phyloP scores from a whole-genome alignment of 2,329 filamentous ascomycete genomes.

The Paecilomyces dactylethromorphus region DNA sequence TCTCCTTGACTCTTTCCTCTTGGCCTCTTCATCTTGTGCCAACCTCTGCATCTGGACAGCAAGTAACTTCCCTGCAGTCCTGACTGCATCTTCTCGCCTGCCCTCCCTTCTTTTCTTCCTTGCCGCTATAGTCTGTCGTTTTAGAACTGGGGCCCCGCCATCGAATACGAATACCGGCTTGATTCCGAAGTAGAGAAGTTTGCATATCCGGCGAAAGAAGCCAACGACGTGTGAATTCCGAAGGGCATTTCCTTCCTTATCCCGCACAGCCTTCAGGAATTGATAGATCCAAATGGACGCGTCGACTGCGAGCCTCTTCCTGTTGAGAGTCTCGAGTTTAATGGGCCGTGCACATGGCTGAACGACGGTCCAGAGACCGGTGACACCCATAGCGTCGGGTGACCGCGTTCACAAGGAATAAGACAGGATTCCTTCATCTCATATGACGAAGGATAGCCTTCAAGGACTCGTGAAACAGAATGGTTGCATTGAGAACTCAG shows the following conservation, averaged over 20 bases:
- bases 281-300: conserved; percentile 99
- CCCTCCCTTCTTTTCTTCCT: conserved; percentile 79
- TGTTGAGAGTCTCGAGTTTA: conserved; percentile 92
- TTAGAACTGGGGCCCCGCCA: conserved; percentile 83
- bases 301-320: conserved; percentile 92
- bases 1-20: conserved; percentile 45
- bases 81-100: conserved; percentile 81
- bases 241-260: conserved; percentile 95
- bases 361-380: conserved; percentile 92
- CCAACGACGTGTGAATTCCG: conserved; percentile 94
- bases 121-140: conserved; percentile 79
- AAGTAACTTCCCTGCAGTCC: conserved; percentile 84
- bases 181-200: conserved; percentile 93
- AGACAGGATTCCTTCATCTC: background rate
- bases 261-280: conserved; percentile 95
- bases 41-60: conserved; percentile 89
- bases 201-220: conserved; percentile 97
- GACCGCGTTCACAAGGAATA: background rate
- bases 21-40: conserved; percentile 76
- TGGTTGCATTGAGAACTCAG: background rate
- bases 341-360: conserved; percentile 93
- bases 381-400: conserved; percentile 72
- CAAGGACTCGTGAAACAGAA: background rate
- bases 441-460: background rate
- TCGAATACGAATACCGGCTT: conserved; percentile 97